Evolutionary conservation across 305 asterid genomes (phyloP).

Genomic region (Plantago coronopus): DNA sequence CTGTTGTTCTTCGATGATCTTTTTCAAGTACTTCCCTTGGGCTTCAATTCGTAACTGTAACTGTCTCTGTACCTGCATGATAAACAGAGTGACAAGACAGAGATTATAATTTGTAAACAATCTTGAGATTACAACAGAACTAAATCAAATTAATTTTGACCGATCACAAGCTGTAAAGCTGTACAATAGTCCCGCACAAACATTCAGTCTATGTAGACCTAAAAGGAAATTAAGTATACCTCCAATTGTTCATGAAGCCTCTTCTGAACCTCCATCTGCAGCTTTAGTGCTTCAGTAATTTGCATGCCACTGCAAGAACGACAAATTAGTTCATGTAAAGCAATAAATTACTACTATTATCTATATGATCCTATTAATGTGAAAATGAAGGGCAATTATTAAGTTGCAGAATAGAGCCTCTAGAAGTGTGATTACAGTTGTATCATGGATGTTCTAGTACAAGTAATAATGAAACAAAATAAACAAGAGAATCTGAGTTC

Average conservation of each 20-base stretch:
- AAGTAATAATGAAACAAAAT: background rate
- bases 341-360: background rate
- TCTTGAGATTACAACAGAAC: background rate
- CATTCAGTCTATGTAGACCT: background rate
- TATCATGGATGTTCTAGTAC: background rate
- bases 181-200: background rate
- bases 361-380: background rate
- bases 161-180: background rate
- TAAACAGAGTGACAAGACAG: constrained; percentile 2
- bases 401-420: background rate
- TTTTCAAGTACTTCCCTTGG: constrained; percentile 91
- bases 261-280: constrained; percentile 99
- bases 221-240: constrained; percentile 36
- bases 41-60: constrained; percentile 95
- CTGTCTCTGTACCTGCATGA: constrained; percentile 83
- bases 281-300: constrained; percentile 89
- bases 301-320: constrained; percentile 71
- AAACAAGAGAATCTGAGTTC: constrained; percentile 1
- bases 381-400: background rate
- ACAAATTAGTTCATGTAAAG: constrained; percentile 11
- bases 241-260: constrained; percentile 95
- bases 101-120: constrained; percentile 3
- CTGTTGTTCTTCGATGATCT: constrained; percentile 93
- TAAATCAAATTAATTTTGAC: background rate
- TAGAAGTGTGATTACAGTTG: background rate